Evolutionary conservation across 2,329 filamentous ascomycete species (phyloP), one percentile per base, ranked within the genome.

Genomic region (Monilinia polystroma): DNA sequence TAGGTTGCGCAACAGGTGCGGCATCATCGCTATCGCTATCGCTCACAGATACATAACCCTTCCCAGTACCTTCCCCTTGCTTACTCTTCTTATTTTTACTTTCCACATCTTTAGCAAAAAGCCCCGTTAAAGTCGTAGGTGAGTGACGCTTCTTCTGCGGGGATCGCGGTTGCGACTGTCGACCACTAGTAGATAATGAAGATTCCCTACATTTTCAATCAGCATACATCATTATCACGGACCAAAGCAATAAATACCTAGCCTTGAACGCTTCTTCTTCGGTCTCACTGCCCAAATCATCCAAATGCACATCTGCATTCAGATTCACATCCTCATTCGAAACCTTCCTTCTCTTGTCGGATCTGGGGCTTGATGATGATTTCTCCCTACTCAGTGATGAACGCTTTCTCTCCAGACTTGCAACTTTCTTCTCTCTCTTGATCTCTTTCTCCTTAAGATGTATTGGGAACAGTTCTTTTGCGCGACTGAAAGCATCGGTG

Each of bases 401-500:
- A 45, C 64, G 58, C 35, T 66, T 76, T 38, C 72, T 70, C 58
- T 76, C 71, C 14, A 70, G 32, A 53, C 71, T 72, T 5, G 64
- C 63, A 11, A 65, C 26, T 53, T 72, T 75, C 57, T 76, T 77
- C 70, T 74, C 73, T 66, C 71, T 77, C 71, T 73, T 78, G 70
- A 72, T 73, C 52, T 77, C 76, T 41, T 78, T 77, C 35, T 79
- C 78, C 35, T 78, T 78, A 45, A 83, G 70, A 47, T 81, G 79
- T 67, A 81, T 79, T 12, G 78, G 76, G 69, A 81, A 83, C 3
- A 80, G 76, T 59, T 82, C 80, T 67, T 79, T 77, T 45, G 80
- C 79, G 63, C 81, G 80, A 51, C 80, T 80, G 70, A 84, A 85
- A 68, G 84, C 80, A 14, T 81, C 79, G 16, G 77, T 67, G 20